These are phyloP conservation scores for Fusarium sp. DNA, from an alignment of 2,329 filamentous ascomycete species.

Conservation along the genomic window DNA sequence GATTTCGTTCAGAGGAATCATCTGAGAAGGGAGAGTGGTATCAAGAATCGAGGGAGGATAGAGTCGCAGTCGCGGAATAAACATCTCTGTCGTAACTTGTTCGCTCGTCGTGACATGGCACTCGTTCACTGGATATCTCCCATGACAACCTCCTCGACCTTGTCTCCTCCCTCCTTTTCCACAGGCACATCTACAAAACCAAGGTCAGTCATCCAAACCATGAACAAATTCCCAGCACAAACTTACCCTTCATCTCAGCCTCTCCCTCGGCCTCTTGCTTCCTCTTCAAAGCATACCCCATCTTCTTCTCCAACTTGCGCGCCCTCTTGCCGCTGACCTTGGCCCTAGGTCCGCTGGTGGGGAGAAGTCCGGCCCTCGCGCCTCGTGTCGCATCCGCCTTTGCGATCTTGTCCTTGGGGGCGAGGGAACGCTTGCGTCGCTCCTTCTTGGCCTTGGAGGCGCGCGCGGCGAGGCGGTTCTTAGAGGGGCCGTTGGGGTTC, in stretches of 20 bases:
- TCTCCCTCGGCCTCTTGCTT: constrained; percentile 64
- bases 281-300: constrained; percentile 64
- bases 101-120: background rate
- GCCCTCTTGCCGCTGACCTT: constrained; percentile 67
- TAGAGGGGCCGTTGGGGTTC: constrained; percentile 69
- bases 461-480: constrained; percentile 63
- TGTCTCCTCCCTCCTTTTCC: constrained; percentile 29
- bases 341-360: constrained; percentile 66
- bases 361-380: constrained; percentile 64
- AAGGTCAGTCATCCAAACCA: constrained; percentile 10
- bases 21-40: background rate
- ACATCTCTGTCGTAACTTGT: background rate
- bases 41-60: background rate
- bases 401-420: constrained; percentile 53
- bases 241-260: constrained; percentile 61
- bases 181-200: constrained; percentile 35
- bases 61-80: background rate
- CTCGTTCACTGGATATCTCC: constrained; percentile 42
- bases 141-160: constrained; percentile 45
- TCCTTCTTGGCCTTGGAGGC: constrained; percentile 59
- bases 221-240: constrained; percentile 2
- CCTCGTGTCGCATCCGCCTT: constrained; percentile 61
- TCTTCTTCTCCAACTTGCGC: constrained; percentile 66
- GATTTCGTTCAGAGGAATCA: background rate
- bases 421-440: constrained; percentile 55